Conservation (phyloP, 768 basidiomycete genomes). For the Psilocybe subaeruginosa region DNA sequence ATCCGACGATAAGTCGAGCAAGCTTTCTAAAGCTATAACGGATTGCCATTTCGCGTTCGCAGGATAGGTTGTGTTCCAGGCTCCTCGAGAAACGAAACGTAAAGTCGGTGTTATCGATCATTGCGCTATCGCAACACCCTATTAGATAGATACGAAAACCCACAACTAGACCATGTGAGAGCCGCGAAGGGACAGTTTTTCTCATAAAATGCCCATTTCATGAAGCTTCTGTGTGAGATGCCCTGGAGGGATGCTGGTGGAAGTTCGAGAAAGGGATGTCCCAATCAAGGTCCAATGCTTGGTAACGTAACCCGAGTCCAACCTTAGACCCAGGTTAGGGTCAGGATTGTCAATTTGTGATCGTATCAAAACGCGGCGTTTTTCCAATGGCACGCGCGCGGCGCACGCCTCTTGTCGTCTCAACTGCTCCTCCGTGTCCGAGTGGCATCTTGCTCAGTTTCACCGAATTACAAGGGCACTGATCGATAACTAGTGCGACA, state of each 20-base stretch:
- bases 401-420: too few species aligned
- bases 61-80: background rate
- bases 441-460: too few species aligned
- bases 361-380: too few species aligned
- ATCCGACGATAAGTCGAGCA: constrained; percentile 11
- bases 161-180: background rate
- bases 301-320: background rate
- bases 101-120: constrained; percentile 8
- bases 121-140: constrained; percentile 9
- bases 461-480: too few species aligned
- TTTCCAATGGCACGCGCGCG: too few species aligned
- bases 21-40: background rate
- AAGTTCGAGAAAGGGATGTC: too few species aligned
- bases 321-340: background rate
- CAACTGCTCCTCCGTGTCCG: too few species aligned
- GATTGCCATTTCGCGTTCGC: constrained; percentile 10
- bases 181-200: background rate
- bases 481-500: too few species aligned
- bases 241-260: too few species aligned
- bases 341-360: background rate
- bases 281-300: too few species aligned
- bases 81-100: constrained; percentile 1
- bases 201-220: background rate
- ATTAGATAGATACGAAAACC: background rate
- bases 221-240: background rate